Evolutionary conservation across 129 eudicot genomes (phyloP).

Genomic region (Escallonia herrerae): DNA sequence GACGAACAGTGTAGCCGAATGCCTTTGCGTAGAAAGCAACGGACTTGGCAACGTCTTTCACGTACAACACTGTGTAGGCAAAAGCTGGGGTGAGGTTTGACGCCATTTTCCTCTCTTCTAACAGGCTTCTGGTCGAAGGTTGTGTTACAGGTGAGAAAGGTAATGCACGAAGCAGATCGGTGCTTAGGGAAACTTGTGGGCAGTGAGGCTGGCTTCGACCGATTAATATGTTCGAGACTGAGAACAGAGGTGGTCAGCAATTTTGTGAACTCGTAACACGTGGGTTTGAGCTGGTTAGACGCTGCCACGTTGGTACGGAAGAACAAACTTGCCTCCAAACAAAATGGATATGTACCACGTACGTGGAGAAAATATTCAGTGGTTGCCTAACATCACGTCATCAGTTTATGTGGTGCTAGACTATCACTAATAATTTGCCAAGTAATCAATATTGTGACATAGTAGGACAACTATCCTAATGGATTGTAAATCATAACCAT

Average conservation of each 20-base stretch:
- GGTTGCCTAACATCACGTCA: no score
- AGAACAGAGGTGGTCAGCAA: not conserved
- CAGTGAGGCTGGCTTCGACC: not conserved
- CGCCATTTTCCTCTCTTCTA: not conserved
- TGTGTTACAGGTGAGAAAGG: not conserved
- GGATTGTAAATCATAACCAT: no score
- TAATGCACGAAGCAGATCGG: not conserved
- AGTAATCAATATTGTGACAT: no score
- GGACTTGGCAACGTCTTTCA: slow-evolving; percentile 84
- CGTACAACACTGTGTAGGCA: slow-evolving; percentile 85
- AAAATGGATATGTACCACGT: no score
- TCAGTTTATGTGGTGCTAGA: no score
- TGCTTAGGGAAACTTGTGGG: not conserved
- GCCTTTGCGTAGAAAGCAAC: slow-evolving; percentile 77
- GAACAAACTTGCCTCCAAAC: no score
- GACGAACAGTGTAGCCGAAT: slow-evolving; percentile 73
- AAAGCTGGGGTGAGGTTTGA: slow-evolving; percentile 40
- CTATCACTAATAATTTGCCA: no score
- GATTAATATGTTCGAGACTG: not conserved
- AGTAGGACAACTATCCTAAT: no score
- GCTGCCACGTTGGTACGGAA: not conserved
- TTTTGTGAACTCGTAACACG: not conserved
- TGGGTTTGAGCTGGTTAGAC: not conserved
- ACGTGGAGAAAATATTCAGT: no score
- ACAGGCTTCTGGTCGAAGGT: not conserved